Percentiles rank a stretch among this genome's conserved stretches.
Conservation (phyloP, 106 monocot species). For the Agapanthus africanus region DNA sequence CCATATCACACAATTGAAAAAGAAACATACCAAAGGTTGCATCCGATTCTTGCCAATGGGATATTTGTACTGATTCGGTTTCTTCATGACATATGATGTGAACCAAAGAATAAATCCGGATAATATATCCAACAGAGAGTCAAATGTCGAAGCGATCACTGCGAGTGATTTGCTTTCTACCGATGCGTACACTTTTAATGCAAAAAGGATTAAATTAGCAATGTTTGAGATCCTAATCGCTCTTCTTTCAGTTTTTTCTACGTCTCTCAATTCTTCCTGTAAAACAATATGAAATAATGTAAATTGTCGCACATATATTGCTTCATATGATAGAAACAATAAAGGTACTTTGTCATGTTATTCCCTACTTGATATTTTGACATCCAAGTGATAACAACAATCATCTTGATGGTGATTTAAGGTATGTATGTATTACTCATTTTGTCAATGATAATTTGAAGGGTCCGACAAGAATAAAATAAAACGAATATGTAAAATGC, state of each 20-base stretch:
- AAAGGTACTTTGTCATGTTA: not conserved
- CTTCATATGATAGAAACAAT: not conserved
- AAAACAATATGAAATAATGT: constrained; percentile 3
- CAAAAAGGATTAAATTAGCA: constrained; percentile 61
- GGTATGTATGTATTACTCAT: not conserved
- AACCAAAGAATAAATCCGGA: constrained; percentile 89
- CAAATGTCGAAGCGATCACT: constrained; percentile 87
- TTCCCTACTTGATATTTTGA: not conserved
- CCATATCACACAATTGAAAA: not conserved
- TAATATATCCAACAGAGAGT: constrained; percentile 79
- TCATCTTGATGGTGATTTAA: no score
- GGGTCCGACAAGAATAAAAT: not conserved
- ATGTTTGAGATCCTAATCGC: constrained; percentile 73
- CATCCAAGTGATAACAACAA: no score
- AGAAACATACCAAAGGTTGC: constrained; percentile 74
- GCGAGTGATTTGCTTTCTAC: constrained; percentile 67
- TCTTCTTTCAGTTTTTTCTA: constrained; percentile 56
- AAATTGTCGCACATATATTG: not conserved
- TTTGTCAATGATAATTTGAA: not conserved
- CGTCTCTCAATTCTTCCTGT: constrained; percentile 53
- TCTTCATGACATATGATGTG: constrained; percentile 71
- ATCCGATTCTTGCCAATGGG: constrained; percentile 90
- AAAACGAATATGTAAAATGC: not conserved
- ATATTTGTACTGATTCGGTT: constrained; percentile 59
- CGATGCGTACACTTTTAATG: constrained; percentile 56